These are phyloP conservation scores for Cutaneotrichosporon sp. DNA, from an alignment of 1,284 basidiomycete genomes.

Conservation along the genomic window DNA sequence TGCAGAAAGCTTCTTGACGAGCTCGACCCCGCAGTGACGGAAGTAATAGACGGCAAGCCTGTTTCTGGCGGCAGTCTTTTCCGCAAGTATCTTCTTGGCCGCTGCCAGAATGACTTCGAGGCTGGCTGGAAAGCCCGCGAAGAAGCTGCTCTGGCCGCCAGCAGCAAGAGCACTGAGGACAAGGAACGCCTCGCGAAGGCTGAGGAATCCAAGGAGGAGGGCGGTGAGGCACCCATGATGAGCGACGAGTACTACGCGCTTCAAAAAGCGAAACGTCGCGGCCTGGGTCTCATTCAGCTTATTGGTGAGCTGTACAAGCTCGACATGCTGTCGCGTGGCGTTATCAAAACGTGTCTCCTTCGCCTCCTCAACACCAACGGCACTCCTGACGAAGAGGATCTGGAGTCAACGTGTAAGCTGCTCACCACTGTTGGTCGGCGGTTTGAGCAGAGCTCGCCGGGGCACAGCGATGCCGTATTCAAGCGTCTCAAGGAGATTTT, in stretches of 20 bases:
- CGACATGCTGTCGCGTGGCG: conserved; percentile 86
- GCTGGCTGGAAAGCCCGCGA: conserved; percentile 62
- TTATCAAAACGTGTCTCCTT: conserved; percentile 96
- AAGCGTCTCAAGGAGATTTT: conserved; percentile 75
- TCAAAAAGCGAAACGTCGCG: conserved; percentile 93
- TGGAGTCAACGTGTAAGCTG: conserved; percentile 91
- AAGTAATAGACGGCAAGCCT: conserved; percentile 80
- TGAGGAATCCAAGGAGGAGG: conserved; percentile 45
- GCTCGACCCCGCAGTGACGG: conserved; percentile 77
- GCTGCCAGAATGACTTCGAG: conserved; percentile 94
- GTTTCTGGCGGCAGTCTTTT: conserved; percentile 79
- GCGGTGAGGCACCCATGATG: conserved; percentile 59
- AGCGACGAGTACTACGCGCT: conserved; percentile 96
- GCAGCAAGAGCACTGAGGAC: conserved; percentile 55
- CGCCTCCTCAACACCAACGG: conserved; percentile 87
- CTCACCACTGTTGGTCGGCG: conserved; percentile 78
- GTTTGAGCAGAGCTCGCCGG: conserved; percentile 63
- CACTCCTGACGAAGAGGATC: conserved; percentile 94
- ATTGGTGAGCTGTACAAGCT: conserved; percentile 98
- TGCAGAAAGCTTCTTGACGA: conserved; percentile 91
- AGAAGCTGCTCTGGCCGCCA: conserved; percentile 53
- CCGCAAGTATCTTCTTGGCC: conserved; percentile 83
- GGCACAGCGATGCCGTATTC: conserved; percentile 93
- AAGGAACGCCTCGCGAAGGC: conserved; percentile 53
- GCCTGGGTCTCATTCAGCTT: conserved; percentile 94